These are phyloP conservation scores for Cutaneotrichosporon daszewskae DNA, from an alignment of 1,284 basidiomycete genomes.

Conservation along the genomic window DNA sequence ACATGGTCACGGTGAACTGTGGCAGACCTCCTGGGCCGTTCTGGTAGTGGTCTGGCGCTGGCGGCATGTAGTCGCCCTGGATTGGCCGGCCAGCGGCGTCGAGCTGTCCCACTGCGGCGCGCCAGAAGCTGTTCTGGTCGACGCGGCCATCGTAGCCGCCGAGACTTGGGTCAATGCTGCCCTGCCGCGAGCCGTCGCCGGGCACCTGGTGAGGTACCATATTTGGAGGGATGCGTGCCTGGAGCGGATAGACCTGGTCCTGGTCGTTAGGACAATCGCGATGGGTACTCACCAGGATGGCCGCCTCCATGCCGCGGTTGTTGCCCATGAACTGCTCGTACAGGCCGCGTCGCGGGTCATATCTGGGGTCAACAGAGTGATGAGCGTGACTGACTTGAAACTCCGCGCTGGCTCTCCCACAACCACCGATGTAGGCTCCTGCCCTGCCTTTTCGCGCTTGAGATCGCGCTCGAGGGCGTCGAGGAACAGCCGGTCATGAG, in stretches of 20 bases:
- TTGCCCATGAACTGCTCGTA: slow-evolving; percentile 70
- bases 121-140: slow-evolving; percentile 7
- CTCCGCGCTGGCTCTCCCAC: slow-evolving; percentile 68
- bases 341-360: slow-evolving; percentile 74
- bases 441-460: slow-evolving; percentile 82
- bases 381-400: slow-evolving; percentile 36
- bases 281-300: slow-evolving; percentile 19
- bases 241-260: slow-evolving; percentile 23
- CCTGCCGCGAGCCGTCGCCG: slow-evolving; percentile 10
- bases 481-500: slow-evolving; percentile 89
- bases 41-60: slow-evolving; percentile 12
- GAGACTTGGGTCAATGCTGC: slow-evolving; percentile 14
- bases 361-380: slow-evolving; percentile 50
- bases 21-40: slow-evolving; percentile 15
- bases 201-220: slow-evolving; percentile 4
- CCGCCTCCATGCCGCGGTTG: slow-evolving; percentile 37
- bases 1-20: slow-evolving; percentile 21
- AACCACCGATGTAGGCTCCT: slow-evolving; percentile 71
- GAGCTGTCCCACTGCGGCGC: slow-evolving; percentile 4
- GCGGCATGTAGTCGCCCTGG: slow-evolving; percentile 11
- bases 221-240: slow-evolving; percentile 13
- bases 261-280: slow-evolving; percentile 3
- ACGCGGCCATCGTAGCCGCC: slow-evolving; percentile 7
- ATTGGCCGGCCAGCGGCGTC: slow-evolving; percentile 8
- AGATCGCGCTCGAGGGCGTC: slow-evolving; percentile 88